phyloP scores from a whole-genome alignment of 176 grass and related monocot species.

The Eleusine indica region DNA sequence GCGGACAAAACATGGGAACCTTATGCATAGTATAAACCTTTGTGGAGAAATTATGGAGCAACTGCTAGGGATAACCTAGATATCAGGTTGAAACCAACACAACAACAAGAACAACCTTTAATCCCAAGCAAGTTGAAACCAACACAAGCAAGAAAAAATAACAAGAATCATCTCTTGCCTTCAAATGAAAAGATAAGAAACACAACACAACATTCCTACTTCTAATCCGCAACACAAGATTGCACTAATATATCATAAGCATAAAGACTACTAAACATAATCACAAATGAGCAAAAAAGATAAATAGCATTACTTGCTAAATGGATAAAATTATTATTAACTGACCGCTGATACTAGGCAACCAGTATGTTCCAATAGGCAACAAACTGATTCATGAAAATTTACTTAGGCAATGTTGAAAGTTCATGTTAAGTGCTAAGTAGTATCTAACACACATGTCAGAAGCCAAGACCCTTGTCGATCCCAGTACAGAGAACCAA shows the following conservation, averaged over 20 bases:
- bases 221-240: background rate
- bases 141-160: background rate
- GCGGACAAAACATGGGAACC: background rate
- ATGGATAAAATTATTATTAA: slow-evolving; percentile 7
- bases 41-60: background rate
- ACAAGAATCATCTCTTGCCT: background rate
- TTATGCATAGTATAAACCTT: slow-evolving; percentile 1
- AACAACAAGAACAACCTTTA: background rate
- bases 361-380: background rate
- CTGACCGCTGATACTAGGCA: background rate
- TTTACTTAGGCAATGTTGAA: slow-evolving; percentile 6
- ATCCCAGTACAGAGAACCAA: background rate
- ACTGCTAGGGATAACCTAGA: background rate
- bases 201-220: background rate
- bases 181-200: background rate
- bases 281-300: background rate
- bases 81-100: background rate
- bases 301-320: background rate
- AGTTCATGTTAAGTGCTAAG: background rate
- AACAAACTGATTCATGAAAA: background rate
- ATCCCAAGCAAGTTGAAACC: background rate
- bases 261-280: background rate
- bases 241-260: background rate
- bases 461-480: background rate
- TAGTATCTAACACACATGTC: background rate